Conservation (phyloP, 305 asterid species). For the Fraxinus angustifolia region DNA sequence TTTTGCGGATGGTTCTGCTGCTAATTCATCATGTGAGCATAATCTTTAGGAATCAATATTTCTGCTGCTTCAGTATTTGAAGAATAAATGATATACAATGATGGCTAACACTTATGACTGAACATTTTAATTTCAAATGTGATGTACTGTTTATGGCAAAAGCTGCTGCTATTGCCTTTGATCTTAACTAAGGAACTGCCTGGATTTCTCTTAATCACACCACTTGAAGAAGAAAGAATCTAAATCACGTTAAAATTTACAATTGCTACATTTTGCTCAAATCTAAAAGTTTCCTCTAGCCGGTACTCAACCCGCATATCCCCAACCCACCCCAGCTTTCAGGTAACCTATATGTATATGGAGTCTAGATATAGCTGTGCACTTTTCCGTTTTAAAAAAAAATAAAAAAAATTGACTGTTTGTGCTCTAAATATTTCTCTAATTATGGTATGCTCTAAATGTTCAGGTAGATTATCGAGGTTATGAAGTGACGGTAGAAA, state of each 20-base stretch:
- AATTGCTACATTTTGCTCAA: neutral
- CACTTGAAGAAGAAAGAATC: neutral
- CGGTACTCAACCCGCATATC: neutral
- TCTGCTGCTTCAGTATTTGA: neutral
- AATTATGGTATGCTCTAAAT: conserved; percentile 30
- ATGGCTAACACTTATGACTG: neutral
- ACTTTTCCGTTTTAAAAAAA: neutral
- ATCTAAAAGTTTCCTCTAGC: neutral
- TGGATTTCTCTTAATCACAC: conserved; percentile 12
- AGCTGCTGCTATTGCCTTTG: conserved; percentile 4
- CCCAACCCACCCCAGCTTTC: neutral
- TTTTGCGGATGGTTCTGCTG: neutral
- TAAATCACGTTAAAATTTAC: conserved; percentile 1
- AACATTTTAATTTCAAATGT: neutral
- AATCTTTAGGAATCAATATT: conserved; percentile 4
- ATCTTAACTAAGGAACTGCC: neutral
- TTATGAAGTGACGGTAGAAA: conserved; percentile 94
- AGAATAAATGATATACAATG: neutral
- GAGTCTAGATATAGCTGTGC: conserved; percentile 2
- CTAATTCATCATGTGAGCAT: conserved; percentile 9
- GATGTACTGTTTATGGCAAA: neutral
- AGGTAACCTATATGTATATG: conserved; percentile 2
- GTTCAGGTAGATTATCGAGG: conserved; percentile 95
- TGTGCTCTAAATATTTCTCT: conserved; percentile 21
- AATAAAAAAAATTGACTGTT: neutral